Percentiles rank a stretch among this genome's conserved stretches.
These are phyloP conservation scores for Xylariaceae sp. DNA, from an alignment of 2,329 filamentous ascomycete genomes.

Conservation along the genomic window DNA sequence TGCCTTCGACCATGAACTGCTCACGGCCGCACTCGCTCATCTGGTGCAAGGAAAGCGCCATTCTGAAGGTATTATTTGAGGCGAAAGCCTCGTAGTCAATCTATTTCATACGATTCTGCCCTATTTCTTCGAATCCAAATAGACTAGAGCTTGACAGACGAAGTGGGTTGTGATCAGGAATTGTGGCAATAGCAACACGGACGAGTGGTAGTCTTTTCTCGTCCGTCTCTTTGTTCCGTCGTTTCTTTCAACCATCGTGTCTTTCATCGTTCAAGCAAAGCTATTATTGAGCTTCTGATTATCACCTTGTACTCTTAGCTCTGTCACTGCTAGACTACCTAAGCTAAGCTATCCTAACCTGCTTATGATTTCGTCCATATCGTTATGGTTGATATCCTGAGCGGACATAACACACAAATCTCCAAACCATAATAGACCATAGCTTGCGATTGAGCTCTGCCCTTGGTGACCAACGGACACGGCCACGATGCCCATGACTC, in stretches of 20 bases:
- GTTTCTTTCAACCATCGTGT: slow-evolving; percentile 10
- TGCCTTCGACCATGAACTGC: slow-evolving; percentile 20
- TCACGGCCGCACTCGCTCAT: slow-evolving; percentile 6
- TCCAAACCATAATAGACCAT: no score
- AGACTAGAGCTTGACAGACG: no score
- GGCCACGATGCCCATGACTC: no score
- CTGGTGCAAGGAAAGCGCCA: not conserved
- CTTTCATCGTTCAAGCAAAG: slow-evolving; percentile 10
- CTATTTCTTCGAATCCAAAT: not conserved
- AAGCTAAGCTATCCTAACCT: no score
- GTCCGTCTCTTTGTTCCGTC: slow-evolving; percentile 5
- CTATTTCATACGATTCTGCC: not conserved
- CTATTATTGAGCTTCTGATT: not conserved
- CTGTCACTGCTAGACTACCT: not conserved
- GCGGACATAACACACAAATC: no score
- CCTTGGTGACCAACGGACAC: no score
- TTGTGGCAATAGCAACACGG: no score
- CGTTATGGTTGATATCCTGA: no score
- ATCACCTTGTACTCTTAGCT: not conserved
- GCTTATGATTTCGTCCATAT: no score
- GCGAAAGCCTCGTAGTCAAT: not conserved
- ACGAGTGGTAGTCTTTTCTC: slow-evolving; percentile 4
- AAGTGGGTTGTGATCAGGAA: no score
- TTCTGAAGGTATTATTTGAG: not conserved
- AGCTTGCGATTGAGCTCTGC: no score